Percentiles rank a stretch among this genome's conserved stretches.
phyloP scores from a whole-genome alignment of 257 asterid genomes.

The Mitragyna speciosa region DNA sequence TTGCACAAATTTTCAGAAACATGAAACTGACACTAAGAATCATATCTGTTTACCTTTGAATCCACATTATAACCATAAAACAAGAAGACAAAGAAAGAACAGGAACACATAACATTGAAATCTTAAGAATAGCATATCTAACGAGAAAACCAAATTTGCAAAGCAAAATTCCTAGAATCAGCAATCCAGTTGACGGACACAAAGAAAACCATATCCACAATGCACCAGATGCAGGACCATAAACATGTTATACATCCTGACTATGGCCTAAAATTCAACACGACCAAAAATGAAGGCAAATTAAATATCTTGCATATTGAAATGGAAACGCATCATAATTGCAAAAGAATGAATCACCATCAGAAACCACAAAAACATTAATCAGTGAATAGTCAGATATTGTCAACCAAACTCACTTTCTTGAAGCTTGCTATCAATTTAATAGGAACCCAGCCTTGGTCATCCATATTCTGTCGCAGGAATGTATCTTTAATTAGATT shows the following conservation, averaged over 20 bases:
- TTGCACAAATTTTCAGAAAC: background rate
- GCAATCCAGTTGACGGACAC: background rate
- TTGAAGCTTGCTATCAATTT: slow-evolving; percentile 66
- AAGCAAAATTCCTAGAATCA: background rate
- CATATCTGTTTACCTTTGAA: background rate
- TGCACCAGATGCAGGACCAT: background rate
- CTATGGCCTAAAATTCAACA: background rate
- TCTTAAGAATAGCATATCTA: background rate
- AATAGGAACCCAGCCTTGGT: slow-evolving; percentile 71
- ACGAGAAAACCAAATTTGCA: background rate
- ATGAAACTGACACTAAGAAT: background rate
- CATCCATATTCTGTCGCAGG: slow-evolving; percentile 67
- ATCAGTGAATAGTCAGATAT: background rate
- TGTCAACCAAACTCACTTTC: slow-evolving; percentile 39
- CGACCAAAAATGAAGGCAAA: background rate
- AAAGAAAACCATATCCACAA: background rate
- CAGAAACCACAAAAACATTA: background rate
- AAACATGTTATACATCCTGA: background rate
- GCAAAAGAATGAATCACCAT: background rate
- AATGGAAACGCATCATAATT: background rate
- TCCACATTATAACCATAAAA: background rate
- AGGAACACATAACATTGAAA: background rate
- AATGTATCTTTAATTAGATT: slow-evolving; percentile 59
- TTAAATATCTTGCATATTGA: background rate
- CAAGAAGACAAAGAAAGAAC: background rate